Base-by-base conservation (phyloP, 2,329 filamentous ascomycete species). In the Cadophora sp. region DNA sequence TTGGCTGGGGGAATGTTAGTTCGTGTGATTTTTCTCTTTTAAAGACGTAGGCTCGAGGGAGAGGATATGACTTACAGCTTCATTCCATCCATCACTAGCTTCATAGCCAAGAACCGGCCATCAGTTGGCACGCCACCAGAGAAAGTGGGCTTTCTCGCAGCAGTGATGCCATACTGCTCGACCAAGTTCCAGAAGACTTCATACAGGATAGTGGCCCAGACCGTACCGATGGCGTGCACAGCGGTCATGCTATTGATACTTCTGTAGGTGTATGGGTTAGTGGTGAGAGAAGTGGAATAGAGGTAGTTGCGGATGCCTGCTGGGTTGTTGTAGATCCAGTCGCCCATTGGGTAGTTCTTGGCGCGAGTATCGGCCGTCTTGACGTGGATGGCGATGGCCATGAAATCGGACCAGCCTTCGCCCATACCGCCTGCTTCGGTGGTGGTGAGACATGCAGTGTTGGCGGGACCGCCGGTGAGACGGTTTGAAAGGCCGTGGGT, bases 141-240 rank as follows among this genome's bases (percentile, higher is more conserved):
- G 59, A 86, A 82, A 0, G 76, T 74, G 0, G 85, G 85, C 18
- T 75, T 71, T 9, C 76, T 76, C 0, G 68, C 77, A 55, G 81
- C 78, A 50, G 81, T 85, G 76, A 83, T 84, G 64, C 85, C 85
- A 68, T 85, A 76, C 77, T 84, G 84, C 61, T 85, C 85, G 66
- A 87, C 84, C 41, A 87, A 72, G 76, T 85, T 86, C 85, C 85
- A 87, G 65, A 87, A 74, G 14, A 87, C 79, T 71, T 87, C 85
- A 75, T 87, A 87, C 4, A 87, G 78, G 50, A 82, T 82, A 0
- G 79, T 82, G 2, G 82, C 82, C 84, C 84, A 87, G 66, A 84
- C 78, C 41, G 81, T 83, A 41, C 85, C 85, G 45, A 86, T 80
- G 18, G 77, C 73, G 74, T 87, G 85, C 1, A 84, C 81, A 1